Base-by-base conservation (phyloP, 108 stramenopile genomes). In the Tribonema minus region DNA sequence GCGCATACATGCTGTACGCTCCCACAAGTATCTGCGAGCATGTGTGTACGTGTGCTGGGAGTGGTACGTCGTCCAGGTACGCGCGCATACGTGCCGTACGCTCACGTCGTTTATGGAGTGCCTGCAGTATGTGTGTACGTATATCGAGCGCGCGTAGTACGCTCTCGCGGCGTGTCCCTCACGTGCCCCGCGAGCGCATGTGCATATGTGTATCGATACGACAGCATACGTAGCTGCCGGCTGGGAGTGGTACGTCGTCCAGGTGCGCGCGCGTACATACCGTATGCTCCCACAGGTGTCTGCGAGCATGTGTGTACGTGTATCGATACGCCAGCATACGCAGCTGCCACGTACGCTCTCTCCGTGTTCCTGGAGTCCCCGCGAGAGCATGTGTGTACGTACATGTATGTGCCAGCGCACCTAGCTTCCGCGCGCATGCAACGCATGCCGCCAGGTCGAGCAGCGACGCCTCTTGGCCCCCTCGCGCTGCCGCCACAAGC, bases 241-340 rank as follows among this genome's bases (percentile, higher is more conserved):
- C n/a, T n/a, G n/a, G n/a, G n/a, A n/a, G n/a, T n/a, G n/a, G 77
- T 79, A 68, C 61, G 68, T 70, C 25, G 41, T 79, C 26, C 77
- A 79, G 77, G 26, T 79, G 61, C 20, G 46, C 20, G 9, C 9
- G 46, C 46, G n/a, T n/a, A n/a, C n/a, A n/a, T n/a, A n/a, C n/a
- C n/a, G n/a, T n/a, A n/a, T n/a, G n/a, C n/a, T n/a, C n/a, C n/a
- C n/a, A n/a, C n/a, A n/a, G n/a, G n/a, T n/a, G n/a, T n/a, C n/a
- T n/a, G n/a, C n/a, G n/a, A n/a, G n/a, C n/a, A n/a, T n/a, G n/a
- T n/a, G n/a, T n/a, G n/a, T n/a, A n/a, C n/a, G n/a, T n/a, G n/a
- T n/a, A n/a, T n/a, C n/a, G n/a, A n/a, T n/a, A n/a, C n/a, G n/a
- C n/a, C n/a, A n/a, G n/a, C n/a, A n/a, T n/a, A n/a, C n/a, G n/a